These are phyloP conservation scores for Metschnikowia shivogae DNA, from an alignment of 805 yeast species.

Conservation along the genomic window DNA sequence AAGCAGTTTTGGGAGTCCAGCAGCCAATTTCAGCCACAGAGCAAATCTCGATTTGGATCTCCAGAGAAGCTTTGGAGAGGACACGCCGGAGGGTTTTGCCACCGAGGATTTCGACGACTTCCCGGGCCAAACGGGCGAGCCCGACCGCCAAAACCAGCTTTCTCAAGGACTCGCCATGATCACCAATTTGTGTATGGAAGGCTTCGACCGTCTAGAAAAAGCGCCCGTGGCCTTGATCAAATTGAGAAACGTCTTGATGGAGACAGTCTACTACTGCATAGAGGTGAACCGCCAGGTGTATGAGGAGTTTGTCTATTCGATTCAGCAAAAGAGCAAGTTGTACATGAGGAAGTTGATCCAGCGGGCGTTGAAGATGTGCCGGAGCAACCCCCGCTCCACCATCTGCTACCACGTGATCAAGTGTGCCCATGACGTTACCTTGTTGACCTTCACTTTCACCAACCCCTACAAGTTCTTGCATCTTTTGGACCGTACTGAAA, in stretches of 20 bases:
- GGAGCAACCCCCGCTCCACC: constrained; percentile 3
- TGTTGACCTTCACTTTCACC: constrained; percentile 13
- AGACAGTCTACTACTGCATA: constrained; percentile 13
- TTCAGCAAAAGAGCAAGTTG: constrained; percentile 9
- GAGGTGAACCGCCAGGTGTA: constrained; percentile 11
- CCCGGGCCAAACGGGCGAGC: not conserved
- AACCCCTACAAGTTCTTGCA: constrained; percentile 14
- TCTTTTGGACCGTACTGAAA: constrained; percentile 4
- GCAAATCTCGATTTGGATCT: too few relatives aligned
- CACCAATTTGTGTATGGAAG: constrained; percentile 11
- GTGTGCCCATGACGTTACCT: constrained; percentile 10
- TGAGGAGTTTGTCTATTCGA: constrained; percentile 10
- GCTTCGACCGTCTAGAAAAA: constrained; percentile 8
- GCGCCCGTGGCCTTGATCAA: constrained; percentile 10
- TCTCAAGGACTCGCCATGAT: constrained; percentile 13
- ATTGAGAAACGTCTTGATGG: constrained; percentile 11
- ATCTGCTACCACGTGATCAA: constrained; percentile 12
- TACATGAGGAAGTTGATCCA: constrained; percentile 12
- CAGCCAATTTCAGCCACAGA: too few relatives aligned
- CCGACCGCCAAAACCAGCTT: constrained; percentile 2
- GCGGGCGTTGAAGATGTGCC: constrained; percentile 10
- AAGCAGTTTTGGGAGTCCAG: too few relatives aligned
- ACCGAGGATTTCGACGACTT: not conserved
- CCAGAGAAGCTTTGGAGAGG: too few relatives aligned
- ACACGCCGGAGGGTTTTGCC: too few relatives aligned